A percentile compares a stretch with the other conserved stretches of the same genome.
Evolutionary conservation across 2,329 filamentous ascomycete genomes (phyloP).

Genomic region (Fonsecaea multimorphosa): DNA sequence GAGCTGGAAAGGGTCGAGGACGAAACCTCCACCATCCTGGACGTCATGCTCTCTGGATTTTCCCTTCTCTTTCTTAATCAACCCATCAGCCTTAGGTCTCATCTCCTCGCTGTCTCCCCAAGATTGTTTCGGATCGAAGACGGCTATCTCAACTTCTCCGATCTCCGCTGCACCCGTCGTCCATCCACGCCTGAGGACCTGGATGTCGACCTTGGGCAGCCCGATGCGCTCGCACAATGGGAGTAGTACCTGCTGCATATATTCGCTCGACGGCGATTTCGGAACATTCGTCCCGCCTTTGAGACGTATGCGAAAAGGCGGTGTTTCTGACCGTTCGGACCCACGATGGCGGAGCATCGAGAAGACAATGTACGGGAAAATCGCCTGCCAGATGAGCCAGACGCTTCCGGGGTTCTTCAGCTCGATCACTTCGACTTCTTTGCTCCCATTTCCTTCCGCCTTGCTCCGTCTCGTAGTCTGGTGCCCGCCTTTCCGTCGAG

Average conservation of each 20-base stretch:
- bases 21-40: slow-evolving; percentile 24
- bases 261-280: slow-evolving; percentile 56
- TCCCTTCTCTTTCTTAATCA: background rate
- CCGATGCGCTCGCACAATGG: slow-evolving; percentile 60
- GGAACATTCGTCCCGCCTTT: slow-evolving; percentile 65
- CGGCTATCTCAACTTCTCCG: slow-evolving; percentile 57
- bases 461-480: background rate
- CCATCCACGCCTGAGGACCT: slow-evolving; percentile 61
- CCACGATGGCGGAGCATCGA: background rate
- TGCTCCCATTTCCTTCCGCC: background rate
- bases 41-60: background rate
- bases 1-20: slow-evolving; percentile 46
- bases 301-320: slow-evolving; percentile 51
- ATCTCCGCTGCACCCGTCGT: slow-evolving; percentile 51
- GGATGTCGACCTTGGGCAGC: slow-evolving; percentile 53
- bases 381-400: slow-evolving; percentile 63
- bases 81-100: background rate
- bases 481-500: background rate
- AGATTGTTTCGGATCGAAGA: slow-evolving; percentile 49
- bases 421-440: slow-evolving; percentile 44
- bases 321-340: background rate
- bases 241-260: slow-evolving; percentile 61
- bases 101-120: background rate
- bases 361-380: slow-evolving; percentile 65
- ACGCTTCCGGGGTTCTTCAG: slow-evolving; percentile 60